Percentiles rank a stretch among this genome's conserved stretches.
Evolutionary conservation across 2,329 filamentous ascomycete genomes (phyloP).

Genomic region (Xylariaceae sp.): DNA sequence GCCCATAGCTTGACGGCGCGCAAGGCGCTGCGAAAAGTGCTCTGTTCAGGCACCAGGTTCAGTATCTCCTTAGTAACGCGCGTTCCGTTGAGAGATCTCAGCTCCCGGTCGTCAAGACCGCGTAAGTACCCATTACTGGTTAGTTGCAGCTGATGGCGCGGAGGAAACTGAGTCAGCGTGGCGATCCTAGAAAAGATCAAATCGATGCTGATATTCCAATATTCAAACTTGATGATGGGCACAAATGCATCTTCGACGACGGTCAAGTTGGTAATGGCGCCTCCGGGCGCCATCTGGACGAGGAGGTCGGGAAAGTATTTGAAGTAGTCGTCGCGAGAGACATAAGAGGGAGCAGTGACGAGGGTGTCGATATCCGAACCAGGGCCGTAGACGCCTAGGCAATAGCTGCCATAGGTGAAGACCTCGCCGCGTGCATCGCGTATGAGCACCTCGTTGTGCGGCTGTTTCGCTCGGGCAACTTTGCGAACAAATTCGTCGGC

Average conservation of each 20-base stretch:
- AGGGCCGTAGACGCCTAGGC: conserved; percentile 87
- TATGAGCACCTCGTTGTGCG: conserved; percentile 67
- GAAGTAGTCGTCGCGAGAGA: conserved; percentile 88
- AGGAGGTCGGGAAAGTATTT: conserved; percentile 77
- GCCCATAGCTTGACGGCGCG: conserved; percentile 96
- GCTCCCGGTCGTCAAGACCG: conserved; percentile 78
- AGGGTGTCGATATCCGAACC: conserved; percentile 98
- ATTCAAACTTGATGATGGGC: conserved; percentile 95
- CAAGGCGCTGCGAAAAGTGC: conserved; percentile 82
- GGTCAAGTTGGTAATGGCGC: conserved; percentile 78
- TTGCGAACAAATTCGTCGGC: conserved; percentile 81
- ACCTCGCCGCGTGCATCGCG: conserved; percentile 86
- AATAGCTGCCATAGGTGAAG: conserved; percentile 94
- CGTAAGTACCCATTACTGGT: conserved; percentile 80
- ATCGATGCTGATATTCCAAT: conserved; percentile 88
- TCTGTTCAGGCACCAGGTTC: conserved; percentile 78
- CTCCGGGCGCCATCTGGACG: conserved; percentile 65
- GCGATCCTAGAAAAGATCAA: conserved; percentile 78
- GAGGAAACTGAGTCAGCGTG: conserved; percentile 62
- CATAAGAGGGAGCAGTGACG: conserved; percentile 84
- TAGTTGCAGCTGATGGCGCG: conserved; percentile 62
- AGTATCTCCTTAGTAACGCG: conserved; percentile 92
- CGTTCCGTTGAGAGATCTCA: conserved; percentile 88
- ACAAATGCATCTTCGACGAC: conserved; percentile 87
- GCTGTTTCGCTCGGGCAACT: conserved; percentile 67